phyloP scores from a whole-genome alignment of 2,329 filamentous ascomycete genomes.

The Fusarium humuli region DNA sequence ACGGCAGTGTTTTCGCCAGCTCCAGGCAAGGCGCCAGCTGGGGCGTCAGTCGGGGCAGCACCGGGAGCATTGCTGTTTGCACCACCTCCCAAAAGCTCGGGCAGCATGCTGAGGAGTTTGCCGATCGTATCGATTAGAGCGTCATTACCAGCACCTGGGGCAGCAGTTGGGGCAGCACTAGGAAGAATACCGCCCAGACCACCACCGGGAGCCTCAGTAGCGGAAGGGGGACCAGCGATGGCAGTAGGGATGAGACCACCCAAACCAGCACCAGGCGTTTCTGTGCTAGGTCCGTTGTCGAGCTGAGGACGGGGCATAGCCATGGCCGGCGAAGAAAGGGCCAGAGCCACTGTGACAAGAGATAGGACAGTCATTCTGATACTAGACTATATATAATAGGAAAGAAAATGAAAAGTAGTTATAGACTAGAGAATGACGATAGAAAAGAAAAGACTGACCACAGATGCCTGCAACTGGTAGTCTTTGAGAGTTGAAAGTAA shows the following conservation, averaged over 20 bases:
- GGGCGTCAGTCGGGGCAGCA: constrained; percentile 3
- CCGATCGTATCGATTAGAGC: constrained; percentile 1
- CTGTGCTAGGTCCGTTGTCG: constrained; percentile 12
- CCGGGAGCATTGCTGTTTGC: constrained; percentile 1
- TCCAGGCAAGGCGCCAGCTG: constrained; percentile 3
- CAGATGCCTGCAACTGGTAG: constrained; percentile 48
- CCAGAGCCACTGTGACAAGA: constrained; percentile 44
- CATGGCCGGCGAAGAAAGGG: constrained; percentile 40
- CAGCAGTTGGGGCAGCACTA: background rate
- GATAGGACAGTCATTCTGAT: constrained; percentile 46
- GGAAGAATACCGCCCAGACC: background rate
- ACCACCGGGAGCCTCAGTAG: background rate
- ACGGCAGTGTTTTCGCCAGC: background rate
- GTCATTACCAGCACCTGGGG: background rate
- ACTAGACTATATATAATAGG: constrained; percentile 8
- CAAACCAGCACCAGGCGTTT: constrained; percentile 30
- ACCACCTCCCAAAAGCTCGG: constrained; percentile 13
- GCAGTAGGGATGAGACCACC: constrained; percentile 19
- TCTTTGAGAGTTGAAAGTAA: constrained; percentile 40
- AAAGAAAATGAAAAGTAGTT: constrained; percentile 13
- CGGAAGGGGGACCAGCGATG: constrained; percentile 12
- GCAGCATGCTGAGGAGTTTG: background rate
- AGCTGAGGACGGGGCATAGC: constrained; percentile 35
- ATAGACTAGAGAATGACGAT: constrained; percentile 29
- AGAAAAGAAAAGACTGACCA: constrained; percentile 39